Evolutionary conservation across 148 eudicot species (phyloP), one percentile per base, ranked within the genome.

Genomic region (Amaranthus hypochondriacus): DNA sequence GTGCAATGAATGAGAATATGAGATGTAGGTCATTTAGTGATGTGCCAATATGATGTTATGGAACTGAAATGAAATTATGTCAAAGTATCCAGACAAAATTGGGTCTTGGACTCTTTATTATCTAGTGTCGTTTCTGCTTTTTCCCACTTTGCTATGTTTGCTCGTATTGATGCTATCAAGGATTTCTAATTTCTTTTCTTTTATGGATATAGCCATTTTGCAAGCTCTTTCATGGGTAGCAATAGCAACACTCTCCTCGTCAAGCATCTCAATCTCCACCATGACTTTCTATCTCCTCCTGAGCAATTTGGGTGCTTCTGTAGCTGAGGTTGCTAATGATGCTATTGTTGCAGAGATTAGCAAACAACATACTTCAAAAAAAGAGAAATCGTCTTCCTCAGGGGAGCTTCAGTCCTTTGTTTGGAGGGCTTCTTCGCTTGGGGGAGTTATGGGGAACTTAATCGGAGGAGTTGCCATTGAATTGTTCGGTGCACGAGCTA

Each of bases 271-370:
- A 68, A 79, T 95, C 75, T 81, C 82, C 51, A 83, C 80, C 49
- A 63, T 94, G 56, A 87, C 92, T 12, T 55, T 94, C 15, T 94
- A 82, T 85, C 97, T 94, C 66, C 93, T 94, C 48, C 84, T 94
- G 12, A 84, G 97, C 5, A 94, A 94, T 76, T 80, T 94, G 62
- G 98, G 98, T 51, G 97, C 97, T 56, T 89, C 97, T 12, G 60
- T 94, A 75, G 88, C 82, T 18, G 98, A 94, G 80, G 98, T 94
- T 69, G 97, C 98, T 56, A 94, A 92, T 72, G 98, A 94, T 79
- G 98, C 98, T 69, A 87, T 95, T 46, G 96, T 95, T 44, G 96
- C 96, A 21, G 98, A 95, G 77, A 79, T 85, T 49, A 85, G 86
- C 66, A 89, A 90, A 73, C 83, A 86, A 10, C 77, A 82, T 28